Conservation (phyloP, 371 early-diverging fungal species). For the Batrachochytrium dendrobatidis region DNA sequence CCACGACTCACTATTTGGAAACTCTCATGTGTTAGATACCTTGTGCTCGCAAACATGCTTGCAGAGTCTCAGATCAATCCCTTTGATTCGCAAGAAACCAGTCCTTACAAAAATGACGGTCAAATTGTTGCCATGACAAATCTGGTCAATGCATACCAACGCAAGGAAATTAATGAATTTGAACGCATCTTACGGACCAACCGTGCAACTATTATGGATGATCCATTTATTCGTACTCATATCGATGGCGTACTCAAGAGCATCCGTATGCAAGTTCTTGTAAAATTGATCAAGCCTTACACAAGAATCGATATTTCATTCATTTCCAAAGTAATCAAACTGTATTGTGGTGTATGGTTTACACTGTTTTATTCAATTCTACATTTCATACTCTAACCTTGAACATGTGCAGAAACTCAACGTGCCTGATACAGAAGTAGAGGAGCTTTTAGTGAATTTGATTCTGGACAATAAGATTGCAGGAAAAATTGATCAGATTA, state of each 20-base stretch:
- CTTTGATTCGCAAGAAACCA: conserved; percentile 94
- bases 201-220: conserved; percentile 71
- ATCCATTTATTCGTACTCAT: conserved; percentile 80
- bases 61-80: conserved; percentile 90
- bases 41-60: conserved; percentile 91
- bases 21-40: too few species aligned
- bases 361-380: conserved; percentile 3
- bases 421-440: conserved; percentile 66
- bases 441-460: conserved; percentile 72
- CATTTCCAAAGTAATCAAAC: conserved; percentile 59
- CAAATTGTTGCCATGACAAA: conserved; percentile 88
- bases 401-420: conserved; percentile 57
- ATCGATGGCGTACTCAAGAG: conserved; percentile 84
- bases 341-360: not conserved
- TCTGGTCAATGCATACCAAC: conserved; percentile 84
- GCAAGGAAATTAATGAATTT: conserved; percentile 77
- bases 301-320: conserved; percentile 76
- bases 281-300: conserved; percentile 80
- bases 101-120: conserved; percentile 85
- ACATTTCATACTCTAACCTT: conserved; percentile 4
- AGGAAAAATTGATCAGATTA: conserved; percentile 82
- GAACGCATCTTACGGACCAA: conserved; percentile 72
- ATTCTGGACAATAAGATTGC: conserved; percentile 79
- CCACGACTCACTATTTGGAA: too few species aligned
- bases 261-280: conserved; percentile 82